Evolutionary conservation across 139 green algal species (phyloP), one percentile per base, ranked within the genome.

Genomic region (Tetraselmis striata): DNA sequence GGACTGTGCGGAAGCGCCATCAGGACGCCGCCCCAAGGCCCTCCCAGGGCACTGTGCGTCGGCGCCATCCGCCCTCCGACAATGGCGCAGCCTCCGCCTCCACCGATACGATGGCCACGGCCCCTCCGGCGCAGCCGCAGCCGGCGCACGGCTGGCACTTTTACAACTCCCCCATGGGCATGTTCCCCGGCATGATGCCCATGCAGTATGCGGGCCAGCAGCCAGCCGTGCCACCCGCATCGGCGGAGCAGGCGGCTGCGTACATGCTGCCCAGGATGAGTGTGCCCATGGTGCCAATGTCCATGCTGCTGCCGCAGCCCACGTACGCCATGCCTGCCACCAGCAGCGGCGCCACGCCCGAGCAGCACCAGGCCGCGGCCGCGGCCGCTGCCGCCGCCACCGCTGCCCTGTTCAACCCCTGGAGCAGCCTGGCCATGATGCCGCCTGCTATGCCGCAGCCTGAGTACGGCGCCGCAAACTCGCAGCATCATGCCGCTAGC

Each of bases 121-220:
- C 23, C 2, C 23, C 29, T 29, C 67, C 75, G 77, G 84, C 30
- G 1, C 58, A 77, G 23, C 87, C 83, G 83, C 84, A 89, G 58
- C 77, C 87, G 81, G 87, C 86, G 28, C 88, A 92, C 79, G n/a
- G n/a, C n/a, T 91, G 88, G 85, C 86, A 88, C 25, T 87, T 86
- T 25, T 81, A 86, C 23, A 90, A 86, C 0, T 90, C 89, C 27
- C 92, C 92, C 89, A 88, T 86, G 29, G 30, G 89, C 2, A 93
- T 92, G 32, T 80, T 84, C 24, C 88, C 90, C 27, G 85, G 81
- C 0, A 67, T 67, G n/a, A 45, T 74, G 26, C 84, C 83, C 2
- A 31, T 92, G 76, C 90, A 94, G 89, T 94, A 92, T 80, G 90
- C 90, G 32, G 89, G 87, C 1, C 89, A 94, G 84, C 87, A 92